Conservation (phyloP, 148 eudicot genomes). For the Fallopia convolvulus region DNA sequence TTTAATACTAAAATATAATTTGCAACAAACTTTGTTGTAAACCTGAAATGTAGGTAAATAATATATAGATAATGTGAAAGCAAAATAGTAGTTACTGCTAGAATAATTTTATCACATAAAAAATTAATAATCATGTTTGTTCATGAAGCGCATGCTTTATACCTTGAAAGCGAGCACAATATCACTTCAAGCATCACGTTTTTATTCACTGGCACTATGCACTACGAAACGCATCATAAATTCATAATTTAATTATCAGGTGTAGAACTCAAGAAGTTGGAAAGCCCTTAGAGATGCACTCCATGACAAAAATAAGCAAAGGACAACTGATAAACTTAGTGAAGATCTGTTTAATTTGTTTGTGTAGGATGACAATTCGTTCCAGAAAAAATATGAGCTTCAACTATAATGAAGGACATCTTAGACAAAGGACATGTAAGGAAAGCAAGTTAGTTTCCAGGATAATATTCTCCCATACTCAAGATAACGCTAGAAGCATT, state of each 20-base stretch:
- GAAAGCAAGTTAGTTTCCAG: background rate
- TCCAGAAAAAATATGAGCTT: background rate
- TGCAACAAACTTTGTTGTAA: too few relatives aligned
- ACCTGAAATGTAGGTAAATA: too few relatives aligned
- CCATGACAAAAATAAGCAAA: background rate
- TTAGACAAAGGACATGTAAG: background rate
- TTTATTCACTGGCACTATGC: background rate
- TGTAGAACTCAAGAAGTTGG: background rate
- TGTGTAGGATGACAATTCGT: background rate
- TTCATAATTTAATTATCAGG: background rate
- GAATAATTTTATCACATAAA: too few relatives aligned
- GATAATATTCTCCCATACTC: background rate
- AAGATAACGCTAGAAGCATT: background rate
- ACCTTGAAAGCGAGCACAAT: too few relatives aligned
- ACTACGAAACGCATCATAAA: background rate
- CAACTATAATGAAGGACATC: background rate
- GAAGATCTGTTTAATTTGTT: background rate
- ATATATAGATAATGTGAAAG: too few relatives aligned
- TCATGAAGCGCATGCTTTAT: too few relatives aligned
- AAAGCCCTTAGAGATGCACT: background rate
- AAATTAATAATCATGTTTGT: too few relatives aligned
- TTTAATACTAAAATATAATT: too few relatives aligned
- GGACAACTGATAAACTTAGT: background rate
- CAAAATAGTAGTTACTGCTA: too few relatives aligned
- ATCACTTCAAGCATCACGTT: too few relatives aligned